Evolutionary conservation across 2,329 filamentous ascomycete genomes (phyloP).

Genomic region (Dendryphion nanum): DNA sequence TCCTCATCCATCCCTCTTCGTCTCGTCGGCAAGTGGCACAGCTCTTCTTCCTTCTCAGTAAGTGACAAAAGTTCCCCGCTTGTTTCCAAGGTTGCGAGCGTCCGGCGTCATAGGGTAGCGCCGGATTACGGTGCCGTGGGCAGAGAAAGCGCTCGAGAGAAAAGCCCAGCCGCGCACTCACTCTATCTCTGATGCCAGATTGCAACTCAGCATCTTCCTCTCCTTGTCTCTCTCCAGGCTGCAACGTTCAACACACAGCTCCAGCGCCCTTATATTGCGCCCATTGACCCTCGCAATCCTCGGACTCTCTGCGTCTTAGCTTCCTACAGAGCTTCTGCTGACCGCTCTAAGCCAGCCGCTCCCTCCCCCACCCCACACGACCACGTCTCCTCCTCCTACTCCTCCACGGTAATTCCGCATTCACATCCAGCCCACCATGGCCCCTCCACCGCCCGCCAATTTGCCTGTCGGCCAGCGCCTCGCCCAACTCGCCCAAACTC

Average conservation of each 20-base stretch:
- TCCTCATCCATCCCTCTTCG: too few relatives aligned
- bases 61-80: too few relatives aligned
- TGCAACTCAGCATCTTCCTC: constrained; percentile 28
- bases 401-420: neutral
- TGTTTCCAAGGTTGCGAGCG: too few relatives aligned
- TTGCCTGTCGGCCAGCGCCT: constrained; percentile 74
- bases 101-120: constrained; percentile 17
- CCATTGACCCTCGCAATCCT: neutral
- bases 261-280: neutral
- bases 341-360: constrained; percentile 21
- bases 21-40: too few relatives aligned
- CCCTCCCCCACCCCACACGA: constrained; percentile 10
- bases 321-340: constrained; percentile 19
- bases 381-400: constrained; percentile 23
- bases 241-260: constrained; percentile 13
- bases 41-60: too few relatives aligned
- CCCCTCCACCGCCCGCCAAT: constrained; percentile 69
- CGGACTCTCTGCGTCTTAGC: too few relatives aligned
- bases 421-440: constrained; percentile 51
- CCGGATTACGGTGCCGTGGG: constrained; percentile 26
- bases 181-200: constrained; percentile 31
- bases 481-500: constrained; percentile 75
- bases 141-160: too few relatives aligned
- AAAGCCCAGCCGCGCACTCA: constrained; percentile 23
- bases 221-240: constrained; percentile 9